phyloP scores from a whole-genome alignment of 345 rosid species.

The Euphorbia pulcherrima region DNA sequence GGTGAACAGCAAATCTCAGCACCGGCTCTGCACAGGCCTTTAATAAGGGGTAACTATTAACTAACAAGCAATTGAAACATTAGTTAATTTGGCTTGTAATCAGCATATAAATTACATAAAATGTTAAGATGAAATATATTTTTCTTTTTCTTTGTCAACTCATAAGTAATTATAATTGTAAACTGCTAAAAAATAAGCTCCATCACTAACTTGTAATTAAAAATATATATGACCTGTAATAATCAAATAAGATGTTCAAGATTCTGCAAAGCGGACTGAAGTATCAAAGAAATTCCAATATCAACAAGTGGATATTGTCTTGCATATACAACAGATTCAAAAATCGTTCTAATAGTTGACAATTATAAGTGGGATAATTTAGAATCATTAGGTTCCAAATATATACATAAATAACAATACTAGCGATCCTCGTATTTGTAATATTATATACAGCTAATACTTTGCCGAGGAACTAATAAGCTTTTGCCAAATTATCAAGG shows the following conservation, averaged over 20 bases:
- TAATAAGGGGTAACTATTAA: no score
- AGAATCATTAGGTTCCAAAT: background rate
- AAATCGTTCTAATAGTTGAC: background rate
- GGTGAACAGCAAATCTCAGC: background rate
- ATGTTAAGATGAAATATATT: no score
- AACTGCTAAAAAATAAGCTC: no score
- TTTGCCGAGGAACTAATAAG: conserved; percentile 13
- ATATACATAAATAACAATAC: conserved; percentile 1
- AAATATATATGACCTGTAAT: no score
- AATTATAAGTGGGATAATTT: background rate
- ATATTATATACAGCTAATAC: conserved; percentile 6
- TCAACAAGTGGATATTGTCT: background rate
- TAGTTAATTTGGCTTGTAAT: no score
- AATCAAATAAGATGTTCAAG: background rate
- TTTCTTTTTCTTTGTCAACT: no score
- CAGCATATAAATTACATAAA: no score
- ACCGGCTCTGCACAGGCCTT: background rate
- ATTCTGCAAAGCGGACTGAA: background rate
- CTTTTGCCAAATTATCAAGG: conserved; percentile 6
- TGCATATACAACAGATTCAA: background rate
- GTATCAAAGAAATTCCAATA: background rate
- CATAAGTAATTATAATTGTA: no score
- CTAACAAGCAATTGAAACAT: no score
- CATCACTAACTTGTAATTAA: no score
- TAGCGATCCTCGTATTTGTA: background rate